Evolutionary conservation across 2,329 filamentous ascomycete species (phyloP), one percentile per base, ranked within the genome.

Genomic region (Annulohypoxylon truncatum): DNA sequence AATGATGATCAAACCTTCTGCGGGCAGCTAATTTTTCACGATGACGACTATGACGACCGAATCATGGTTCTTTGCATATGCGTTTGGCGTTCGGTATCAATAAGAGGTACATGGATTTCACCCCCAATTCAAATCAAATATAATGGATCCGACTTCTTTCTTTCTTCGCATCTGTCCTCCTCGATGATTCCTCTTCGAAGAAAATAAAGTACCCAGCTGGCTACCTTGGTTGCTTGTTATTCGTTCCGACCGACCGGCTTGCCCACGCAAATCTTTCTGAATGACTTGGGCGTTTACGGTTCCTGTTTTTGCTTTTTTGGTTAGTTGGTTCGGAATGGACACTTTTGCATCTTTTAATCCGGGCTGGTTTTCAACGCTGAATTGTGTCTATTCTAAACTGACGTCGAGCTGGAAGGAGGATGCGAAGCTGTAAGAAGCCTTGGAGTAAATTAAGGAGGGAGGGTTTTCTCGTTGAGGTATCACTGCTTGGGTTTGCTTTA

Each of bases 11-110:
- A 55, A 70, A 70, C 35, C 70, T 20, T 35, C 50, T 59, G 53
- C 57, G 63, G 67, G 69, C 60, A 60, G 58, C 56, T 66, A 64
- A 64, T 59, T 62, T 62, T 78, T 79, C 73, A 83, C 76, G 80
- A 82, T 82, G 75, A 83, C 63, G 76, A 77, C 62, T 81, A 78
- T 79, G 72, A 82, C 76, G 80, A 80, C 75, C 76, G 72, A 77
- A 77, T 79, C 74, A 80, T 76, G 77, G 79, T 68, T 74, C 70
- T 72, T 73, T 81, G 80, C 80, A 81, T 82, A 81, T 54, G 75
- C 76, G 76, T 77, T 77, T 31, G 81, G 81, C 79, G 80, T 82
- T 82, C 66, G 72, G 69, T 69, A 72, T 72, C 64, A 61, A 63
- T 48, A 61, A 66, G 56, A 58, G 60, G 55, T 54, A 65, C 61